Evolutionary conservation across 2,329 filamentous ascomycete species (phyloP), one percentile per base, ranked within the genome.

Genomic region (Calonectria leucothoes): DNA sequence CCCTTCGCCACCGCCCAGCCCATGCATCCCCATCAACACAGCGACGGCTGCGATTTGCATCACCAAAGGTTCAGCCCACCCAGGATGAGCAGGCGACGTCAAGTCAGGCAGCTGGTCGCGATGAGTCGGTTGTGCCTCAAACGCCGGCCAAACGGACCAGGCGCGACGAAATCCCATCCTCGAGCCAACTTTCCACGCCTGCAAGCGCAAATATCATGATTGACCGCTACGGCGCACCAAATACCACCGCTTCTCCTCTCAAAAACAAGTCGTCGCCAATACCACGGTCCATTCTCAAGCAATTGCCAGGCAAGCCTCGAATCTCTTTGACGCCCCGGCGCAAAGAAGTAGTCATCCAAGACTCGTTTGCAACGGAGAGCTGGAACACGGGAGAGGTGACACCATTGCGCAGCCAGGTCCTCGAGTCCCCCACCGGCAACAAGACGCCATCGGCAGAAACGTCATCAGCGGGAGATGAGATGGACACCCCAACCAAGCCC

Each of bases 101-200:
- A 35, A 63, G 69, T 31, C 33, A 37, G 4, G 51, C 39, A 17
- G 64, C 66, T n/a, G 63, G 15, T 6, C 82, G 82, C 3, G 81
- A 85, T 45, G 79, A 81, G 27, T 84, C 84, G 0, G 73, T 84
- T n/a, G 80, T 86, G 7, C 86, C 86, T 0, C 84, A 87, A 71
- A 89, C 87, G 7, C 87, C 87, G 0, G 74, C 75, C 1, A 83
- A 83, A 65, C 79, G 75, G 12, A 70, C 66, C 65, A 70, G 68
- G 23, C 82, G 82, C 42, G 77, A 83, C 2, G 86, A 88, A 74
- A 85, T 89, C 8, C 87, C 87, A 2, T 87, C 87, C 0, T 89
- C 88, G 1, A 80, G 76, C 20, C 79, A 78, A n/a, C 29, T 79
- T 12, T 75, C 84, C 4, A 86, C 86, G 8, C 86, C 86, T 0